These are phyloP conservation scores for Cinnamomum chago DNA, from an alignment of 164 flowering plant species.

Conservation along the genomic window DNA sequence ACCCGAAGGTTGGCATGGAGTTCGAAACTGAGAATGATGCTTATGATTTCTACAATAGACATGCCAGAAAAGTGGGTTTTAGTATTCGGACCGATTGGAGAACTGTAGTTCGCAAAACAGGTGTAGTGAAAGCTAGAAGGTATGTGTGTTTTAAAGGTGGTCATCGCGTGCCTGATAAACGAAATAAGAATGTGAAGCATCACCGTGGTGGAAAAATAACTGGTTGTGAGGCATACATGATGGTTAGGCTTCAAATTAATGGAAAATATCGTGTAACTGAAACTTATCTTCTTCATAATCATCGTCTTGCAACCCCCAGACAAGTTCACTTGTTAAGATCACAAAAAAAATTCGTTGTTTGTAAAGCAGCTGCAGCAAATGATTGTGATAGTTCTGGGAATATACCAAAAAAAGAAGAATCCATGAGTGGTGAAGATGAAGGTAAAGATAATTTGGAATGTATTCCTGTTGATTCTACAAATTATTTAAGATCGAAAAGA, in stretches of 20 bases:
- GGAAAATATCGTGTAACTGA: slow-evolving; percentile 6
- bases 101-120: not conserved
- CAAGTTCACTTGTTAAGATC: slow-evolving; percentile 15
- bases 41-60: slow-evolving; percentile 11
- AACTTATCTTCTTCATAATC: slow-evolving; percentile 7
- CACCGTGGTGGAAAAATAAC: slow-evolving; percentile 9
- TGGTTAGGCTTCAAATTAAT: slow-evolving; percentile 1
- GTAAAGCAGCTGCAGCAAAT: not conserved
- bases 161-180: not conserved
- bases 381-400: not conserved
- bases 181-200: slow-evolving; percentile 2
- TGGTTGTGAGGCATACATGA: slow-evolving; percentile 12
- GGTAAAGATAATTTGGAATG: slow-evolving; percentile 1
- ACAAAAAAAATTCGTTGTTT: slow-evolving; percentile 2
- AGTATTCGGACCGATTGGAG: slow-evolving; percentile 3
- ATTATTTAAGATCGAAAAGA: not conserved
- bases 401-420: not conserved
- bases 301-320: slow-evolving; percentile 8
- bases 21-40: slow-evolving; percentile 8
- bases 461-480: slow-evolving; percentile 6
- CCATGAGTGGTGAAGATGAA: not conserved
- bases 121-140: not conserved
- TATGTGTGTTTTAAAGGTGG: slow-evolving; percentile 13
- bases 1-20: slow-evolving; percentile 5
- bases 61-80: slow-evolving; percentile 10